These are phyloP conservation scores for Royoungia palumana DNA, from an alignment of 768 basidiomycete species.

Conservation along the genomic window DNA sequence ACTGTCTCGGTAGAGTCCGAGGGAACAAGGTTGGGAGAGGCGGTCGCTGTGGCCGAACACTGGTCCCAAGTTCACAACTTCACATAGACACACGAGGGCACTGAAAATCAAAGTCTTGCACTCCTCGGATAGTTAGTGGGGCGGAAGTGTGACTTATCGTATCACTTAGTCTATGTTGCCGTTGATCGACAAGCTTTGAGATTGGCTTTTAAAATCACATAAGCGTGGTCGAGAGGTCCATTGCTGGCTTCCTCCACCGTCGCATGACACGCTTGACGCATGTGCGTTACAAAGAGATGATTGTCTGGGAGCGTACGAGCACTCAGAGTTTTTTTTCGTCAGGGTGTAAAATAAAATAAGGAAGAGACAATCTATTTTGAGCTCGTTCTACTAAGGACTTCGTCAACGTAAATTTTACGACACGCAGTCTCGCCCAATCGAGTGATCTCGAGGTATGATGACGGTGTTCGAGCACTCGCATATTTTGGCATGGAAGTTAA, in stretches of 20 bases:
- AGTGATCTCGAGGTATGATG: too few relatives aligned
- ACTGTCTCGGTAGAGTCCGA: constrained; percentile 53
- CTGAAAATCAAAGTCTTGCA: constrained; percentile 25
- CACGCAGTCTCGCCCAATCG: too few relatives aligned
- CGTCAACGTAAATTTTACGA: constrained; percentile 44
- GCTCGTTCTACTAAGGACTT: constrained; percentile 50
- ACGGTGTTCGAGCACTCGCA: too few relatives aligned
- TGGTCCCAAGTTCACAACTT: constrained; percentile 23
- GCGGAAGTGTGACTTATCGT: too few relatives aligned
- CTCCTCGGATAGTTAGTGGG: neutral
- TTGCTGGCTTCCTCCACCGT: constrained; percentile 49
- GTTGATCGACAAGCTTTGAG: constrained; percentile 45
- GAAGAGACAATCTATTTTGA: constrained; percentile 32
- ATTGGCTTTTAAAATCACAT: constrained; percentile 36
- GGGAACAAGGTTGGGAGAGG: constrained; percentile 49
- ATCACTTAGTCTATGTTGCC: constrained; percentile 30
- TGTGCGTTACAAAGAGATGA: constrained; percentile 55
- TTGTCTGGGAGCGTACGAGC: constrained; percentile 65
- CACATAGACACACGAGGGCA: constrained; percentile 16
- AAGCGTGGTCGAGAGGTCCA: constrained; percentile 42
- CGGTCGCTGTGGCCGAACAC: constrained; percentile 35
- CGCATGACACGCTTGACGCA: constrained; percentile 45
- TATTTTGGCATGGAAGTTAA: too few relatives aligned
- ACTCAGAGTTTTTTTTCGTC: constrained; percentile 33
- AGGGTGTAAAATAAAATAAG: neutral